Conservation (phyloP, 2,329 filamentous ascomycete genomes). For the Aureobasidium sp. region DNA sequence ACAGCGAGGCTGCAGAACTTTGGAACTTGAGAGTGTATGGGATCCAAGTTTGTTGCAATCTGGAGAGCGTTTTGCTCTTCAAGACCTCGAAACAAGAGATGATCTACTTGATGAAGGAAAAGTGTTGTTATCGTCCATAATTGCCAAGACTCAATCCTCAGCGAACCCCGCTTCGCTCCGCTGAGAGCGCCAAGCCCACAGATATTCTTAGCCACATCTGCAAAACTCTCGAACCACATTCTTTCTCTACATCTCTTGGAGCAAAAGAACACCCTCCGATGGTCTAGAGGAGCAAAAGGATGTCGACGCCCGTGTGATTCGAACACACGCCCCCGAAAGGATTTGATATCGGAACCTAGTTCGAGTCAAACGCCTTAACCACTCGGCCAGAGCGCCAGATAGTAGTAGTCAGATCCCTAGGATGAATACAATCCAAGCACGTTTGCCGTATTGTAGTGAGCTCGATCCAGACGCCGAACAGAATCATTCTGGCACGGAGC, state of each 20-base stretch:
- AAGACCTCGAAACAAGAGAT: neutral
- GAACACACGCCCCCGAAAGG: constrained; percentile 3
- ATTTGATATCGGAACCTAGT: constrained; percentile 2
- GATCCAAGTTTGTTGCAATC: neutral
- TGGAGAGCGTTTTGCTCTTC: neutral
- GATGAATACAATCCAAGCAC: too few species aligned
- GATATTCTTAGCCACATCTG: neutral
- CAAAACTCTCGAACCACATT: neutral
- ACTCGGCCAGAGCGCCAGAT: constrained; percentile 8
- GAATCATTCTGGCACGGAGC: too few species aligned
- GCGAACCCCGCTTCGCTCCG: neutral
- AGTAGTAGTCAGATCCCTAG: too few species aligned
- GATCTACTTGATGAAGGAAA: too few species aligned
- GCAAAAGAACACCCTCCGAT: neutral
- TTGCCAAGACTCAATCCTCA: neutral
- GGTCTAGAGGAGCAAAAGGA: neutral
- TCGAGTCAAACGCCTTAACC: constrained; percentile 11
- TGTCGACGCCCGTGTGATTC: constrained; percentile 6
- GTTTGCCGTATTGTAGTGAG: too few species aligned
- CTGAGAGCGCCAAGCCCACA: neutral
- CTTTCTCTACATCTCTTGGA: neutral
- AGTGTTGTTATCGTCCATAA: too few species aligned
- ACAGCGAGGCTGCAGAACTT: neutral
- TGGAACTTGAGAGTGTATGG: neutral
- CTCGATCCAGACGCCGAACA: too few species aligned